Conservation (phyloP, 306 rosid species). For the Rosa rugosa region DNA sequence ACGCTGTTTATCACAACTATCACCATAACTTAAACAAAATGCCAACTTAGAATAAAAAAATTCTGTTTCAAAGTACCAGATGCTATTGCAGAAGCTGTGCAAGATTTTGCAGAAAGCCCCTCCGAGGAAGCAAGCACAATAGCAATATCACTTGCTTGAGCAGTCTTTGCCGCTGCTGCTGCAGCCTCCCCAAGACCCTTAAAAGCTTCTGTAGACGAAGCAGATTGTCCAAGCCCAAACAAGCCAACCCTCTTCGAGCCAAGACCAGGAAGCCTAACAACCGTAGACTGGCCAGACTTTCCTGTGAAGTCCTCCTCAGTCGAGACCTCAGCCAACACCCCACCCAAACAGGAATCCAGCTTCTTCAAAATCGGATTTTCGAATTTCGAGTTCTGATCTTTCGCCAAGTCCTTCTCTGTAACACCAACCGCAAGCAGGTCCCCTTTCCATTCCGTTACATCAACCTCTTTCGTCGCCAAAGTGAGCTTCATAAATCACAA, state of each 20-base stretch:
- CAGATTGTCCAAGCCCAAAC: conserved; percentile 86
- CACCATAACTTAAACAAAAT: conserved; percentile 5
- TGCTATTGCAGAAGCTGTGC: conserved; percentile 73
- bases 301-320: conserved; percentile 94
- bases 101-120: conserved; percentile 56
- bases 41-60: background rate
- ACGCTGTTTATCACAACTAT: conserved; percentile 21
- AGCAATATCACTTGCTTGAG: conserved; percentile 72
- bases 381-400: conserved; percentile 62
- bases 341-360: conserved; percentile 81
- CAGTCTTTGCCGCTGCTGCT: conserved; percentile 74
- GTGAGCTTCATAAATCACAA: conserved; percentile 48
- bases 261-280: conserved; percentile 76
- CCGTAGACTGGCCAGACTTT: conserved; percentile 74
- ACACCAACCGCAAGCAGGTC: conserved; percentile 92
- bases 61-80: conserved; percentile 55
- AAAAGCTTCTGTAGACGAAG: conserved; percentile 50
- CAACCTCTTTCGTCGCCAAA: conserved; percentile 68
- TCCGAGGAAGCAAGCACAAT: conserved; percentile 77
- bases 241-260: conserved; percentile 82
- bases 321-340: conserved; percentile 82
- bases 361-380: conserved; percentile 71
- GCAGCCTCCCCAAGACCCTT: conserved; percentile 83
- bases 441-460: conserved; percentile 86
- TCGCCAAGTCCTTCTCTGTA: conserved; percentile 71